A percentile compares a stretch with the other conserved stretches of the same genome.
These are phyloP conservation scores for Bipolaris victoriae DNA, from an alignment of 2,329 filamentous ascomycete species.

Conservation along the genomic window DNA sequence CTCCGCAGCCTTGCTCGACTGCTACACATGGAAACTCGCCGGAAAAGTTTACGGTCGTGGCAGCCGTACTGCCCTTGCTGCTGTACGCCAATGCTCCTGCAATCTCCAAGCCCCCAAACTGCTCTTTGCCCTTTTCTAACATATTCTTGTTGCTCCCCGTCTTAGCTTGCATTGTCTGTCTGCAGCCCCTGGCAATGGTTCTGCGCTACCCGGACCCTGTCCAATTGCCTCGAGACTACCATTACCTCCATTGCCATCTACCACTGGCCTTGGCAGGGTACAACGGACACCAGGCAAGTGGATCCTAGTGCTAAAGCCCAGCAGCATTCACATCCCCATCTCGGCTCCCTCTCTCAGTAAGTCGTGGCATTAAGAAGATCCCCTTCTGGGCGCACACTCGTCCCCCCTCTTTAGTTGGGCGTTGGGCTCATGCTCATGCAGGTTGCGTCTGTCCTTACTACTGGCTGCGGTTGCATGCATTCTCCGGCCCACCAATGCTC, in stretches of 20 bases:
- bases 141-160: not conserved
- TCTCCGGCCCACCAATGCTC: conserved; percentile 83
- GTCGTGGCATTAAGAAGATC: conserved; percentile 19
- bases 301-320: conserved; percentile 27
- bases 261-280: conserved; percentile 80
- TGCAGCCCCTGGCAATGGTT: conserved; percentile 96
- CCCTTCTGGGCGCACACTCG: not conserved
- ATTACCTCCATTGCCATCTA: conserved; percentile 80
- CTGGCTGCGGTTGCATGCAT: conserved; percentile 83
- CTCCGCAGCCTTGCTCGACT: conserved; percentile 80
- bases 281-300: conserved; percentile 25
- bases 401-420: not conserved
- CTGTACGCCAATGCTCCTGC: conserved; percentile 61
- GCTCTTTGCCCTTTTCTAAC: not conserved
- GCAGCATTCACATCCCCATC: conserved; percentile 48
- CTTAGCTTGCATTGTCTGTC: conserved; percentile 71
- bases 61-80: conserved; percentile 69
- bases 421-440: conserved; percentile 37
- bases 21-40: conserved; percentile 85
- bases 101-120: conserved; percentile 7
- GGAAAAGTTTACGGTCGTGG: conserved; percentile 71
- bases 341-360: conserved; percentile 37
- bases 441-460: conserved; percentile 64
- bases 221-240: conserved; percentile 91
- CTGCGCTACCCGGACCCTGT: conserved; percentile 89